Evolutionary conservation across 805 yeast species (phyloP), one percentile per base, ranked within the genome.

Genomic region (Candida vartiovaarae): DNA sequence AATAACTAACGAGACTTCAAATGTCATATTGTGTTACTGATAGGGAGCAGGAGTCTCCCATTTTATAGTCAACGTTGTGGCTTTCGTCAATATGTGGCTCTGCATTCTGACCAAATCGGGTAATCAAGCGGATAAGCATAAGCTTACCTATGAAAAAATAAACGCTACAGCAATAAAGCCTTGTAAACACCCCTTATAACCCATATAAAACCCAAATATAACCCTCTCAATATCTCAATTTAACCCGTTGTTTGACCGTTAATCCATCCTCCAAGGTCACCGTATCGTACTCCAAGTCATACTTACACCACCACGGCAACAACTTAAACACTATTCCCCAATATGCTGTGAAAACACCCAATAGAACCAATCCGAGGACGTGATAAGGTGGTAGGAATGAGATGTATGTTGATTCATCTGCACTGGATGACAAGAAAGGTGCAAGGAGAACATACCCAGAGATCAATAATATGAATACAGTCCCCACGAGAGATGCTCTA

Each of bases 291-390:
- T 64, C 61, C 27, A 82, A 56, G 5, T 59, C 60, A 52, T 82
- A 82, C 0, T 64, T 62, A 6, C 72, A 68, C 1, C 68, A 8
- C 47, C 61, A 51, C 1, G 88, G 86, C 24, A 73, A 52, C 0
- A 73, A 20, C 15, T 56, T 60, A 53, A 82, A 84, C 63, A 65
- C 71, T 10, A 72, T 34, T 2, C 61, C 57, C 90, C 90, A 84
- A 54, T 73, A 81, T 0, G 62, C 5, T n/a, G 68, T 61, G 52
- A 83, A 78, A 0, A 59, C 23, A 1, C 57, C 36, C 4, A 82
- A 51, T 25, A 75, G 58, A 0, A 68, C 35, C 8, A 76, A 40
- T 0, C 79, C 72, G 3, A 73, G 60, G 15, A 73, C 41, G 41
- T 65, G 65, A 36, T 67, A 66, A 7, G 67, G 59, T 5, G 72